Percentiles rank a stretch among this genome's conserved stretches.
phyloP scores from a whole-genome alignment of 768 basidiomycete genomes.

The Strobilomyces confusus region DNA sequence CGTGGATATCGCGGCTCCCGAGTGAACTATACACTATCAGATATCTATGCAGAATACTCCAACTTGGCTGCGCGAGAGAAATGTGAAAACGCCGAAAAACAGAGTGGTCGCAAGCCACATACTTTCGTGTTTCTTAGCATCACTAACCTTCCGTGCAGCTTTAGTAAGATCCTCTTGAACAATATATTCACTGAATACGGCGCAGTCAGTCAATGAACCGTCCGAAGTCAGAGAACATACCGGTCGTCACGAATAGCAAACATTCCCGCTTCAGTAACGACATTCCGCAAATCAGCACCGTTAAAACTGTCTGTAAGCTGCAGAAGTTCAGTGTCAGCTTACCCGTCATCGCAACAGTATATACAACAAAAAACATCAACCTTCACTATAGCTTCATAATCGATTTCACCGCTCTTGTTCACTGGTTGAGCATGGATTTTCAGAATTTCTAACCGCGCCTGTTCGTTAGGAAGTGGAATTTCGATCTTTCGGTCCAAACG shows the following conservation, averaged over 20 bases:
- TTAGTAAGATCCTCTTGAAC: slow-evolving; percentile 95
- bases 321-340: slow-evolving; percentile 4
- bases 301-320: slow-evolving; percentile 90
- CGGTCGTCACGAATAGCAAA: slow-evolving; percentile 97
- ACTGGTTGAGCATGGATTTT: slow-evolving; percentile 96
- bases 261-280: slow-evolving; percentile 96
- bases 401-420: slow-evolving; percentile 92
- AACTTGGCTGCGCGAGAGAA: slow-evolving; percentile 33
- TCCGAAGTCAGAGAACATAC: slow-evolving; percentile 36
- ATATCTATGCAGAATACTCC: slow-evolving; percentile 42
- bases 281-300: slow-evolving; percentile 93
- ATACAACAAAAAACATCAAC: slow-evolving; percentile 34
- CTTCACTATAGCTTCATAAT: slow-evolving; percentile 98
- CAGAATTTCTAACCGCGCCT: slow-evolving; percentile 91
- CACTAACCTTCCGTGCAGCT: slow-evolving; percentile 91
- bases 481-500: slow-evolving; percentile 97
- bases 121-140: slow-evolving; percentile 98
- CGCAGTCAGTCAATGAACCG: slow-evolving; percentile 2
- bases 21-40: too few species aligned
- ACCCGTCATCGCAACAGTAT: neutral
- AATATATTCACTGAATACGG: slow-evolving; percentile 65
- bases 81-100: neutral
- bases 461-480: slow-evolving; percentile 96
- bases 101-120: slow-evolving; percentile 29
- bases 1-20: too few species aligned